Evolutionary conservation across 768 basidiomycete genomes (phyloP).

Genomic region (Rhodosporidiobolus sp.): DNA sequence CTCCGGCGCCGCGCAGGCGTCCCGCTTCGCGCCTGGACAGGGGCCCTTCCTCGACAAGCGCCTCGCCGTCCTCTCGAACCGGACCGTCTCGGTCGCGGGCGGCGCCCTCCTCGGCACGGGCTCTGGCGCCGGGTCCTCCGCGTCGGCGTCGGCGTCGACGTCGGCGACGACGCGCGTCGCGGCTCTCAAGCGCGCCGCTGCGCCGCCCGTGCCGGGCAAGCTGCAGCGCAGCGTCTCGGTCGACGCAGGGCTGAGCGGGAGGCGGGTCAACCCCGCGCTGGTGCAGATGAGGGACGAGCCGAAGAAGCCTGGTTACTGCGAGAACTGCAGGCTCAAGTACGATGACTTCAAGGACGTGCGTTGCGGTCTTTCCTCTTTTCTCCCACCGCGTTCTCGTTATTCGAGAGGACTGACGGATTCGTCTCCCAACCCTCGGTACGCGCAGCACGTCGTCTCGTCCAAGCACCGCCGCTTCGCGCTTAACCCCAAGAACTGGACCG

Average conservation of each 20-base stretch:
- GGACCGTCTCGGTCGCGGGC: slow-evolving; percentile 37
- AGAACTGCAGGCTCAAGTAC: slow-evolving; percentile 88
- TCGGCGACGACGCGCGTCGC: background rate
- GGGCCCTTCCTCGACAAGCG: slow-evolving; percentile 41
- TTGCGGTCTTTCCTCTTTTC: slow-evolving; percentile 33
- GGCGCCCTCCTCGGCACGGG: slow-evolving; percentile 2
- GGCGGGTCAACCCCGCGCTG: slow-evolving; percentile 31
- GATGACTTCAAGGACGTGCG: slow-evolving; percentile 77
- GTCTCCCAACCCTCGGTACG: background rate
- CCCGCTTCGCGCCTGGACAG: slow-evolving; percentile 18
- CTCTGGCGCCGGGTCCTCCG: background rate
- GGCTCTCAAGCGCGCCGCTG: background rate
- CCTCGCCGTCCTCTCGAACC: slow-evolving; percentile 41
- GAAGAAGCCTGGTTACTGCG: slow-evolving; percentile 92
- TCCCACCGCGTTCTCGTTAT: background rate
- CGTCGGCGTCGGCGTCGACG: no score
- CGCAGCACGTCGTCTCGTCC: slow-evolving; percentile 67
- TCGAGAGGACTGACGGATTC: no score
- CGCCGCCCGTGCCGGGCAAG: slow-evolving; percentile 53
- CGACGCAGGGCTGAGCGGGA: slow-evolving; percentile 41
- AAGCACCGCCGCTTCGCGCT: slow-evolving; percentile 79
- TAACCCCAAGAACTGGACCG: slow-evolving; percentile 70
- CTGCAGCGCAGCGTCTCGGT: slow-evolving; percentile 45
- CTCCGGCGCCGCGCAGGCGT: slow-evolving; percentile 21
- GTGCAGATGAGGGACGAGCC: slow-evolving; percentile 60